Evolutionary conservation across 495 filamentous ascomycete species (phyloP), one percentile per base, ranked within the genome.

Genomic region (Neurospora sp.): DNA sequence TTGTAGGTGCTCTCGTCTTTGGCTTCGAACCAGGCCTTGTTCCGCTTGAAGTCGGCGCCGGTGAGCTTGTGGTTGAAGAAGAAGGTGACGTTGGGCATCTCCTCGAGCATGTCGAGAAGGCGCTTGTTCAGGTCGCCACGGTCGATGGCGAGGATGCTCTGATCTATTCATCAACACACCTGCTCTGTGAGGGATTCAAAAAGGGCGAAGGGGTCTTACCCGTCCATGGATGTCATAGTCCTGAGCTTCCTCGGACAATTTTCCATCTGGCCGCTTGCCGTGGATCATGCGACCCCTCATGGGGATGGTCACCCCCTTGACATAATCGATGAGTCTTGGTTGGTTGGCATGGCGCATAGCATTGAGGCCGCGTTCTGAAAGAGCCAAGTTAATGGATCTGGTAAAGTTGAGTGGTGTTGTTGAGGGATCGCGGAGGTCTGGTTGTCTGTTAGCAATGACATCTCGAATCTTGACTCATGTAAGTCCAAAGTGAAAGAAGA

Each of bases 201-300:
- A 31, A 8, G 14, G 37, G 39, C 11, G 40, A 14, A 1, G 46
- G 61, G 41, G 40, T 77, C 86, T 77, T 86, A 96, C 94, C 78
- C 92, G 88, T 73, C 94, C 95, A 75, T 96, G 92, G 5, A 92
- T 88, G 81, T 98, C 96, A 81, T 99, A 99, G 37, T 89, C 87
- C 80, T 99, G 96, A 22, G 92, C 82, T 72, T 92, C 89, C 75
- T 96, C 90, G 78, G 89, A 92, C 11, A 96, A 81, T 20, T 89
- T 80, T 31, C 91, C 92, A 40, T 86, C 81, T 38, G 85, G 78
- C n/a, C 84, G 84, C 74, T 85, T 85, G 31, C 92, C 90, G 78
- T 99, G 96, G 70, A 99, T 96, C 96, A 98, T 98, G n/a, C 96
- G 93, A 11, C 94, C 95, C 73, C 90, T 83, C 93, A 99, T 97